Conservation (phyloP, 768 basidiomycete genomes). For the Mycena filopes region DNA sequence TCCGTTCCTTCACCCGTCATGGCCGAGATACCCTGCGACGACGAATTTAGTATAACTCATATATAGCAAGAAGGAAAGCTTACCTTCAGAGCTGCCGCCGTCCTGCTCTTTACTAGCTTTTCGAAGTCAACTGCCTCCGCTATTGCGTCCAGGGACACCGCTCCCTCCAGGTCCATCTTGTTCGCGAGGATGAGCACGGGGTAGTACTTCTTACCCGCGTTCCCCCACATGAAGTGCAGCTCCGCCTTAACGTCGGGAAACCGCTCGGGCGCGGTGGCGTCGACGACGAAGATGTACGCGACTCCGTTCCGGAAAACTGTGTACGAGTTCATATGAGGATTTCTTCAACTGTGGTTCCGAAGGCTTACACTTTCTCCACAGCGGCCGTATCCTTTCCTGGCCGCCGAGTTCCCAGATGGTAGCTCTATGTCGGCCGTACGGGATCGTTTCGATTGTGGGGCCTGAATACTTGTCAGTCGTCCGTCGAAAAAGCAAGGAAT, state of each 20-base stretch:
- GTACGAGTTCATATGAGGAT: background rate
- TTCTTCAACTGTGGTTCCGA: background rate
- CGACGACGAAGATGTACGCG: constrained; percentile 62
- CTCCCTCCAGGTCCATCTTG: constrained; percentile 11
- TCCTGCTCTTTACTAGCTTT: background rate
- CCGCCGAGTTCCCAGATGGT: constrained; percentile 68
- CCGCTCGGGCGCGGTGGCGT: constrained; percentile 59
- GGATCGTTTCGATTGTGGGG: constrained; percentile 61
- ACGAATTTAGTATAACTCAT: too few species aligned
- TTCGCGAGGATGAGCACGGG: constrained; percentile 22
- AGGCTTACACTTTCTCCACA: constrained; percentile 42
- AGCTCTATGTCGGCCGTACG: constrained; percentile 58
- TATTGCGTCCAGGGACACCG: background rate
- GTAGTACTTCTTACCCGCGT: constrained; percentile 36
- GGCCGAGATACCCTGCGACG: too few species aligned
- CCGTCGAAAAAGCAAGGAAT: background rate
- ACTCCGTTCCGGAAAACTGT: constrained; percentile 42
- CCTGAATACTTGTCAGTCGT: background rate
- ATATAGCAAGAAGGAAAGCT: too few species aligned
- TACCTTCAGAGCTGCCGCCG: too few species aligned
- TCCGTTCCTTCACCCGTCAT: background rate
- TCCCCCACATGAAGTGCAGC: constrained; percentile 55
- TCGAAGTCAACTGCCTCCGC: constrained; percentile 2
- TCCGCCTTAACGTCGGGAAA: constrained; percentile 57
- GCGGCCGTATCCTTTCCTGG: constrained; percentile 55